phyloP scores from a whole-genome alignment of 1,284 basidiomycete species.

The Ustilago trichophora region DNA sequence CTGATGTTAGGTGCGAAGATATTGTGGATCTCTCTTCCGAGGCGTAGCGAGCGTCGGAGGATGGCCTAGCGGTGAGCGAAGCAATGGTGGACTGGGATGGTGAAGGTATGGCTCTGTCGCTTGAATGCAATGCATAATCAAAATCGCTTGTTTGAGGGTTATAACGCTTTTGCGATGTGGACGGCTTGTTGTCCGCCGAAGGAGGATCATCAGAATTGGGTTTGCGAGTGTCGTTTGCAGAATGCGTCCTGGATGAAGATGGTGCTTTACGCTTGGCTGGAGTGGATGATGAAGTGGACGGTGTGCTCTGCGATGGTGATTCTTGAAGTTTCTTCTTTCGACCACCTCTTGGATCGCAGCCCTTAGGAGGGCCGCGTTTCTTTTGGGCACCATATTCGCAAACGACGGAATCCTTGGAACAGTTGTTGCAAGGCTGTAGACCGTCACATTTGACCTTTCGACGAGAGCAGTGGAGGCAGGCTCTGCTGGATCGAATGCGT shows the following conservation, averaged over 20 bases:
- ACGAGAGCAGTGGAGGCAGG: slow-evolving; percentile 39
- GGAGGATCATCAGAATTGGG: neutral
- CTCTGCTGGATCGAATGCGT: slow-evolving; percentile 42
- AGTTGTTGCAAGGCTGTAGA: slow-evolving; percentile 41
- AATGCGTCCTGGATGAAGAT: neutral
- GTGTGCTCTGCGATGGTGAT: neutral
- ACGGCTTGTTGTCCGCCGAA: neutral
- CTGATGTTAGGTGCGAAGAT: too few relatives aligned
- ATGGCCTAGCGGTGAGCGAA: slow-evolving; percentile 8
- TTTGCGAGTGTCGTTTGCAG: neutral
- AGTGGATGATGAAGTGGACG: neutral
- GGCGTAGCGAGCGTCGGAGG: slow-evolving; percentile 4
- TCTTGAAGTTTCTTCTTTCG: slow-evolving; percentile 27
- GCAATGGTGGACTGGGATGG: slow-evolving; percentile 5
- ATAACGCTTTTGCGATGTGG: neutral
- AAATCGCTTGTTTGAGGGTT: too few relatives aligned
- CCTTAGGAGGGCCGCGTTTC: slow-evolving; percentile 48
- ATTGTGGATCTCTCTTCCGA: neutral
- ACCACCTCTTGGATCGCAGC: slow-evolving; percentile 39
- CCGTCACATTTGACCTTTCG: slow-evolving; percentile 51
- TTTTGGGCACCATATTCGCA: slow-evolving; percentile 43
- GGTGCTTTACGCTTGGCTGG: slow-evolving; percentile 3
- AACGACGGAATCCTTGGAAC: slow-evolving; percentile 15
- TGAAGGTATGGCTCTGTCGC: neutral
- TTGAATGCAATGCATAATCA: neutral